These are phyloP conservation scores for Backusella circina DNA, from an alignment of 192 early-diverging fungal genomes.

Conservation along the genomic window DNA sequence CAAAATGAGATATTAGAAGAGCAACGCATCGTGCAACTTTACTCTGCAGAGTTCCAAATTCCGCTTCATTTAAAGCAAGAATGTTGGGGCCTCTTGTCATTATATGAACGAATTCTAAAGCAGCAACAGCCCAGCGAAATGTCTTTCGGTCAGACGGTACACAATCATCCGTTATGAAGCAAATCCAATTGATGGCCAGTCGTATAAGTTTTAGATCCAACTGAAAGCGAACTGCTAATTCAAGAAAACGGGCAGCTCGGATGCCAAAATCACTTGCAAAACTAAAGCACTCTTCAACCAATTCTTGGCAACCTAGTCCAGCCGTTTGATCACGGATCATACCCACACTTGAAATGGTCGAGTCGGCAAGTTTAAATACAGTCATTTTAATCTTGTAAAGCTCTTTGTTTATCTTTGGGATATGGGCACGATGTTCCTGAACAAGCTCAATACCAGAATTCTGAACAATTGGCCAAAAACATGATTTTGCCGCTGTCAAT, in stretches of 20 bases:
- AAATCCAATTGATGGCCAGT: constrained; percentile 83
- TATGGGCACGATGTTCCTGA: constrained; percentile 55
- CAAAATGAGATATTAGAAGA: constrained; percentile 78
- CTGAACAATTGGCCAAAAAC: constrained; percentile 49
- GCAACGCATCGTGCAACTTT: constrained; percentile 79
- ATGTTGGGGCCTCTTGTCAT: constrained; percentile 72
- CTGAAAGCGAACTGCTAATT: constrained; percentile 50
- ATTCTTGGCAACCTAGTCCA: constrained; percentile 50
- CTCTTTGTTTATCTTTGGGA: constrained; percentile 52
- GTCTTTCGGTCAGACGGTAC: constrained; percentile 74
- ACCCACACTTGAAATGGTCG: constrained; percentile 50
- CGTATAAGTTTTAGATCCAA: constrained; percentile 65
- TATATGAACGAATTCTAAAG: constrained; percentile 79
- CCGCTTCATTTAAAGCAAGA: constrained; percentile 60
- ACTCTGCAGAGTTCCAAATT: constrained; percentile 66
- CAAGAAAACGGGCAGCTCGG: constrained; percentile 56
- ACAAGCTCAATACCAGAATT: constrained; percentile 41
- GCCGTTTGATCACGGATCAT: constrained; percentile 48
- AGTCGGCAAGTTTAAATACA: constrained; percentile 50
- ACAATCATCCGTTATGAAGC: constrained; percentile 83
- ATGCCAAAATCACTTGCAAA: constrained; percentile 71
- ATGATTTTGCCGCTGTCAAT: constrained; percentile 40
- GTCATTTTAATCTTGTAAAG: constrained; percentile 57
- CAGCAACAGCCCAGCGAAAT: constrained; percentile 81
- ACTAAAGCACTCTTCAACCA: constrained; percentile 67